Percentiles rank a stretch among this genome's conserved stretches.
Evolutionary conservation across 176 grass and related monocot genomes (phyloP).

Genomic region (Thalia dealbata): DNA sequence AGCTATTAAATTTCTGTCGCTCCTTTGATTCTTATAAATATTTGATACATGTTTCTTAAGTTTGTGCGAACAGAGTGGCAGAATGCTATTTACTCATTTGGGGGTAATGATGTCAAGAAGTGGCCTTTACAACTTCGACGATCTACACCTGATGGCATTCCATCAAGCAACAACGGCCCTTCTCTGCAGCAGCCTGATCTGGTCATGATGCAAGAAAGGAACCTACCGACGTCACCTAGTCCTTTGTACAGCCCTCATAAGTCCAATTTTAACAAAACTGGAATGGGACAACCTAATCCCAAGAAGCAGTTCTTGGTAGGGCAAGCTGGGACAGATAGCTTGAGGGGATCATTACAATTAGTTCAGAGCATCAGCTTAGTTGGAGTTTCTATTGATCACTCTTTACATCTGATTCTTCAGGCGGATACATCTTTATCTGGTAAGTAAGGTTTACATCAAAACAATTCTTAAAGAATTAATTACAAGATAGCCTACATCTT

Average conservation of each 20-base stretch:
- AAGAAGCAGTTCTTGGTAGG: conserved; percentile 77
- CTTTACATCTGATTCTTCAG: conserved; percentile 71
- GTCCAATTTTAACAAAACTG: conserved; percentile 76
- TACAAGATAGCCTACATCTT: too few relatives aligned
- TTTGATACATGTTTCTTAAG: conserved; percentile 13
- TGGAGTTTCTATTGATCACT: conserved; percentile 67
- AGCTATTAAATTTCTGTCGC: not conserved
- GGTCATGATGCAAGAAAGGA: conserved; percentile 79
- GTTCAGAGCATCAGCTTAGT: conserved; percentile 91
- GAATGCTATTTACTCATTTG: conserved; percentile 80
- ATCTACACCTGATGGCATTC: conserved; percentile 59
- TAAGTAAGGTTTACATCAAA: conserved; percentile 35
- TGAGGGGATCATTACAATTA: conserved; percentile 63
- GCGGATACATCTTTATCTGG: conserved; percentile 50
- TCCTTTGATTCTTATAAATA: conserved; percentile 8
- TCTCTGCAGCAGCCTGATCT: conserved; percentile 67
- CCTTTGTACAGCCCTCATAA: conserved; percentile 79
- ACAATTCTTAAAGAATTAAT: not conserved
- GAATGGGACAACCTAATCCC: conserved; percentile 40
- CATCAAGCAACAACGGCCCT: conserved; percentile 44
- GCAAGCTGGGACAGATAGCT: conserved; percentile 52
- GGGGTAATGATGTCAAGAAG: conserved; percentile 89
- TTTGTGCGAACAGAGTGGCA: conserved; percentile 69
- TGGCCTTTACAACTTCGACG: conserved; percentile 81
- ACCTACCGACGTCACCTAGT: conserved; percentile 61